Conservation (phyloP, 2,329 filamentous ascomycete species). For the Pestalotiopsis sp. region DNA sequence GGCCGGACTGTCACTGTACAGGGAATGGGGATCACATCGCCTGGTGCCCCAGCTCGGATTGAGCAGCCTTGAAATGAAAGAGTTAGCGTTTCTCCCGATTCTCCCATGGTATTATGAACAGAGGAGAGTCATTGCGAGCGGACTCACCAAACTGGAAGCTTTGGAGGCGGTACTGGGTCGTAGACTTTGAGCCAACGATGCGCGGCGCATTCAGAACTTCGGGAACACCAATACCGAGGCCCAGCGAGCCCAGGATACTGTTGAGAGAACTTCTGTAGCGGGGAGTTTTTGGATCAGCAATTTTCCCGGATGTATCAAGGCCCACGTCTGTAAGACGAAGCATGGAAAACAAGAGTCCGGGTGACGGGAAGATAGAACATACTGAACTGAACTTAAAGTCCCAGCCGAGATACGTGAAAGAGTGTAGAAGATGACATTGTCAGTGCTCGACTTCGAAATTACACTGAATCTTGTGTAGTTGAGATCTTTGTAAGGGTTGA, state of each 20-base stretch:
- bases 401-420: neutral
- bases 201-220: neutral
- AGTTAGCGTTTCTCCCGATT: neutral
- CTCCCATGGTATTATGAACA: neutral
- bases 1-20: constrained; percentile 1
- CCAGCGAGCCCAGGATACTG: neutral
- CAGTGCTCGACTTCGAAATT: neutral
- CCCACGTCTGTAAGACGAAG: neutral
- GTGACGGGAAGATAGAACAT: too few species aligned
- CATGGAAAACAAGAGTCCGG: neutral
- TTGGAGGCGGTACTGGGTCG: neutral
- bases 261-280: neutral
- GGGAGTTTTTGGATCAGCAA: neutral
- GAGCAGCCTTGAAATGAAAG: neutral
- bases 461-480: constrained; percentile 4
- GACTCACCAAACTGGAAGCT: neutral
- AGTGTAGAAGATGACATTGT: neutral
- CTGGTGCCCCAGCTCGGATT: neutral
- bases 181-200: neutral
- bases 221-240: neutral
- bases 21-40: neutral
- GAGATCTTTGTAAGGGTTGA: neutral
- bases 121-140: neutral
- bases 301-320: neutral
- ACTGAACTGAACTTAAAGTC: too few species aligned